These are phyloP conservation scores for Artomyces pyxidatus DNA, from an alignment of 768 basidiomycete genomes.

Conservation along the genomic window DNA sequence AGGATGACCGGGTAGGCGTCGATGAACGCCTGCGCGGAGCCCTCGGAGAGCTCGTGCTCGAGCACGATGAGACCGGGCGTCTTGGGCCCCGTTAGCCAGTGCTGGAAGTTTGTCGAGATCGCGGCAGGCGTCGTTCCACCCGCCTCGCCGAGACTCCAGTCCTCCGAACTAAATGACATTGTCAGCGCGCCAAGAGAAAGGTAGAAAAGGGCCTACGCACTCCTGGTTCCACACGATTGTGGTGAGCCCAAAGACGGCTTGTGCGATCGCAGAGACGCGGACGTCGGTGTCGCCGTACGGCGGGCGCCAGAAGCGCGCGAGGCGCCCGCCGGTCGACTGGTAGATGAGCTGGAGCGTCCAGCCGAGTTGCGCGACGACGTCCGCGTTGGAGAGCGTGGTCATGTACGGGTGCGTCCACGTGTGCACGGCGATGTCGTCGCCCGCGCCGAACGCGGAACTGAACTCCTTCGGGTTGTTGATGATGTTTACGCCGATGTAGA, in stretches of 20 bases:
- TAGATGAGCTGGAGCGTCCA: conserved; percentile 77
- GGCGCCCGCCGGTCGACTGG: conserved; percentile 68
- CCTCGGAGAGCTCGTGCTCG: conserved; percentile 70
- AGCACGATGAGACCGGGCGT: conserved; percentile 72
- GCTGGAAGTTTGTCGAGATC: conserved; percentile 41
- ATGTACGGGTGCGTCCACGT: conserved; percentile 76
- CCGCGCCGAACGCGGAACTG: conserved; percentile 24
- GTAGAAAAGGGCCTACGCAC: conserved; percentile 30
- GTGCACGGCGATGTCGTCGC: conserved; percentile 39
- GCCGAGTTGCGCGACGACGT: conserved; percentile 69
- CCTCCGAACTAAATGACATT: conserved; percentile 44
- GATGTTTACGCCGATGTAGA: conserved; percentile 39
- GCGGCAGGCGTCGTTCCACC: conserved; percentile 35
- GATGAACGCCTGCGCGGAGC: conserved; percentile 60
- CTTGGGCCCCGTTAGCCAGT: conserved; percentile 63
- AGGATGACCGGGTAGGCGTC: conserved; percentile 54
- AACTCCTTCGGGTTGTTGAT: conserved; percentile 26
- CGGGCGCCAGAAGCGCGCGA: conserved; percentile 81
- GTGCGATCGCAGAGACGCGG: conserved; percentile 79
- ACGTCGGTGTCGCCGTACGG: conserved; percentile 82
- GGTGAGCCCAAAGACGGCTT: conserved; percentile 75
- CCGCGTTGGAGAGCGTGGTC: conserved; percentile 63
- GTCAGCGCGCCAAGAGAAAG: background rate
- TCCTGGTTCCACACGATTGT: conserved; percentile 92
- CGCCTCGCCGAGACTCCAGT: conserved; percentile 56